These are phyloP conservation scores for Quercus suber DNA, from an alignment of 306 rosid genomes.

Conservation along the genomic window DNA sequence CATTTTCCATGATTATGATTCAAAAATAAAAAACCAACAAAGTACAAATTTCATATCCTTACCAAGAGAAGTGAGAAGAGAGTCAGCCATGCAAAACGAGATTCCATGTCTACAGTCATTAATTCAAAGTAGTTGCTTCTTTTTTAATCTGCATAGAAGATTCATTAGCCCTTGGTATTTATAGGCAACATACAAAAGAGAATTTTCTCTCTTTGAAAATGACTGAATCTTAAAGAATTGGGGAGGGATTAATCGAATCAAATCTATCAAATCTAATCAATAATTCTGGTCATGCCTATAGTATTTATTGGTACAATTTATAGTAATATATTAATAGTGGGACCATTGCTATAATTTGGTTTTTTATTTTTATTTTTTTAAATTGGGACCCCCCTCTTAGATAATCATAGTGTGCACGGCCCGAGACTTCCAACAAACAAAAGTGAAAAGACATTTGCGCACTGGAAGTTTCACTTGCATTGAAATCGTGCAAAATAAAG, in stretches of 20 bases:
- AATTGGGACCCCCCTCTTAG: neutral
- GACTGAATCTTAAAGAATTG: neutral
- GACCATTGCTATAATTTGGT: neutral
- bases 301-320: neutral
- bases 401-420: no score
- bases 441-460: no score
- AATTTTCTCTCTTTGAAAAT: neutral
- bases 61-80: conserved; percentile 29
- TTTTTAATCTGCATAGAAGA: neutral
- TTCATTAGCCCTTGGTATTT: neutral
- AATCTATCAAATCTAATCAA: neutral
- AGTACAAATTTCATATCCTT: neutral
- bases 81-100: conserved; percentile 1
- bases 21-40: neutral
- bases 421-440: no score
- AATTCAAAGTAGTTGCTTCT: neutral
- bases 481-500: neutral
- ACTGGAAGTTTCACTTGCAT: no score
- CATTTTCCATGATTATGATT: no score
- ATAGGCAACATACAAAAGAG: neutral
- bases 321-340: neutral
- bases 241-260: neutral
- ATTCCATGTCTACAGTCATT: neutral
- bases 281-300: neutral
- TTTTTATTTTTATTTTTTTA: neutral